Evolutionary conservation across 2,329 filamentous ascomycete genomes (phyloP), one percentile per base, ranked within the genome.

Genomic region (Fragosphaeria purpurea): DNA sequence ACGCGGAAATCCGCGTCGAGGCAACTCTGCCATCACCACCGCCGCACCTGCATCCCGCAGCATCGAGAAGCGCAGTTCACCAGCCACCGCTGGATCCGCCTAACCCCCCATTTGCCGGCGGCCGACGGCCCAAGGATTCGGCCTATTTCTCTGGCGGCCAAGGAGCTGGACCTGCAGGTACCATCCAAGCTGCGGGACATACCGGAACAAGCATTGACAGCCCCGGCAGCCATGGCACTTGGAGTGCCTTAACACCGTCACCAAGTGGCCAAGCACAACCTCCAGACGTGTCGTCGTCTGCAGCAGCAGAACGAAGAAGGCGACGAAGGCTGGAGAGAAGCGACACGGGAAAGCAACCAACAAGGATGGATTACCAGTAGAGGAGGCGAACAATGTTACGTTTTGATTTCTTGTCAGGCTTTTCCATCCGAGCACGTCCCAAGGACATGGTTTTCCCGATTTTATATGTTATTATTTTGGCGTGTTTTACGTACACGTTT

Each of bases 101-200:
- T 0, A 72, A 75, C 50, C 76, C 80, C 8, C 69, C 76, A 6
- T 80, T 78, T 59, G 75, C 77, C 5, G 72, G 70, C 41, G 71
- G 71, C 1, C 67, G 69, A 52, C 70, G 71, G 58, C 67, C 65
- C 2, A 83, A 82, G 58, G 80, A 83, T 59, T 80, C 77, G 43
- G 76, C 77, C 7, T 82, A 83, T 58, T 82, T 80, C 59, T 79
- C 77, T 4, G 76, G 54, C n/a, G 52, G 76, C 6, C 65, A 67
- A 53, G 65, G 71, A 2, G 31, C 48, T 10, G 67, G 70, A 3
- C 69, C 70, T 12, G 67, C 70, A n/a, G 70, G 68, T 1, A 55
- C 56, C 33, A 59, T 61, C 7, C 66, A 70, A 2, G 62, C 65
- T 12, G 67, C 67, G 1, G 66, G 64, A 3, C 64, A 64, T 37